Base-by-base conservation (phyloP, 768 basidiomycete genomes). In the Jaapia argillacea region DNA sequence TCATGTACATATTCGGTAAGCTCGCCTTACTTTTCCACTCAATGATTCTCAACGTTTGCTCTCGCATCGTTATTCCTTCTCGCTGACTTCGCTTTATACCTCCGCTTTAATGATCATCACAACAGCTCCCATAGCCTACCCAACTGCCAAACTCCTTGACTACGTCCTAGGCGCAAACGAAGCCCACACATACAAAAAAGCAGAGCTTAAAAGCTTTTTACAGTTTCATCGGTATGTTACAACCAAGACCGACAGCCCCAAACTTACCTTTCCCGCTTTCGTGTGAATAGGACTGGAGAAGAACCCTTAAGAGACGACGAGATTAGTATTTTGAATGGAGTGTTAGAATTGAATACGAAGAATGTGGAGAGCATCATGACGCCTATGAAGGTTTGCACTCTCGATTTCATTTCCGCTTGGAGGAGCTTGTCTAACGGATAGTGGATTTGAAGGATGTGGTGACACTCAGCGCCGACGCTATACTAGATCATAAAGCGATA, bases 271-370 rank as follows among this genome's bases (percentile, higher is more conserved):
- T n/a, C n/a, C n/a, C n/a, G n/a, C n/a, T n/a, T n/a, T n/a, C n/a
- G n/a, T n/a, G n/a, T n/a, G n/a, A n/a, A n/a, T n/a, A n/a, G n/a
- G 21, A 76, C 72, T 0, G 85, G 84, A 4, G 77, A 84, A 51
- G 85, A 88, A 46, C 80, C 82, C 0, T 68, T 89, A 1, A 69
- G 84, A 4, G 86, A 88, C 54, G 86, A 88, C 42, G 86, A 89
- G 54, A 85, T 89, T 27, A 71, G 74, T 45, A 89, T 89, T 37
- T 63, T 89, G 38, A 87, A 85, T 53, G 85, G 85, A 1, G 84
- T 87, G 1, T 58, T 86, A 43, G 85, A 87, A 53, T 68, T 89
- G 40, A 85, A 81, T 52, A 75, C 72, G 14, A 89, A 88, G 57
- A 75, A 72, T 21, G 87, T 70, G 6, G 58, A 63, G 39, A 58